Conservation (phyloP, 2,329 filamentous ascomycete genomes). For the Cladophialophora bantiana region DNA sequence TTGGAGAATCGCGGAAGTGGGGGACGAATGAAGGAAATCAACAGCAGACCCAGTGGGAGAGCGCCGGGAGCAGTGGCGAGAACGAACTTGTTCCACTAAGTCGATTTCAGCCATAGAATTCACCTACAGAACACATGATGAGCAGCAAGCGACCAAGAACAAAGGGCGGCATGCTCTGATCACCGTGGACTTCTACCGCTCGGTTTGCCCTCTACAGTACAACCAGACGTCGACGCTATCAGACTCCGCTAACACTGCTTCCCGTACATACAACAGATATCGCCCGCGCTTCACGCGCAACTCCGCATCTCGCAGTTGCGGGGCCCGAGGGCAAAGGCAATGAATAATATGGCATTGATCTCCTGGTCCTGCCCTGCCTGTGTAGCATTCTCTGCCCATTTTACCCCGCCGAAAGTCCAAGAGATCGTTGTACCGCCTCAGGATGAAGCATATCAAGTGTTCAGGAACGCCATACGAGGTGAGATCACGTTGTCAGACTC, state of each 20-base stretch:
- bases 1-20: not conserved
- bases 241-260: not conserved
- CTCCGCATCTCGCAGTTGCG: slow-evolving; percentile 6
- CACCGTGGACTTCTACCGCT: not conserved
- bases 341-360: slow-evolving; percentile 10
- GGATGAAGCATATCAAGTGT: slow-evolving; percentile 42
- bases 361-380: not conserved
- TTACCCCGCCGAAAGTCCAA: not conserved
- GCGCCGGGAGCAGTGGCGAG: not conserved
- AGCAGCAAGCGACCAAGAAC: not conserved
- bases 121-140: not conserved
- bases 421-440: slow-evolving; percentile 2
- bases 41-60: not conserved
- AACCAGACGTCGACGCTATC: not conserved
- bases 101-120: not conserved
- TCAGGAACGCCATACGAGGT: slow-evolving; percentile 43
- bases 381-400: not conserved
- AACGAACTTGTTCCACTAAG: not conserved
- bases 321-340: slow-evolving; percentile 1
- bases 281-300: slow-evolving; percentile 6
- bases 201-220: not conserved
- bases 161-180: not conserved
- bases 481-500: slow-evolving; percentile 10
- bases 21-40: not conserved
- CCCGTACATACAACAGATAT: not conserved